Base-by-base conservation (phyloP, 2,329 filamentous ascomycete species). In the Epichloe typhina region DNA sequence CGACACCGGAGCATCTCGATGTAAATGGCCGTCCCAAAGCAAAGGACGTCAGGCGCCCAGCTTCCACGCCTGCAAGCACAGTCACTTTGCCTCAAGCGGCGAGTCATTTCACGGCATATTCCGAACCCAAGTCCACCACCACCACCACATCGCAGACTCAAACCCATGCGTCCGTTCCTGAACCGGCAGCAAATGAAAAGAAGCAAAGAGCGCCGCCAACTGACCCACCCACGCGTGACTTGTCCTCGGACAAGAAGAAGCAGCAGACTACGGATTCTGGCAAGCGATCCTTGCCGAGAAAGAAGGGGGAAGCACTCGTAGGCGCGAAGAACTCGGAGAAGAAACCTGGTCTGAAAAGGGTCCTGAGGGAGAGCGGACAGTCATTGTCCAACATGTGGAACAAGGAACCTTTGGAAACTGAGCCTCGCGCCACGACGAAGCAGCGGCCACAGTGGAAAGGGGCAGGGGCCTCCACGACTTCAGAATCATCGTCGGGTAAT, bases 291-390 rank as follows among this genome's bases (percentile, higher is more conserved):
- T 15, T 59, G 13, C 38, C 61, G 2, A 69, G 66, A 46, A 69
- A 50, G 40, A 66, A 62, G 53, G 41, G 11, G 8, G 55, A 66
- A 3, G 52, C 60, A 50, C 49, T 43, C 47, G 44, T 42, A 46
- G n/a, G 55, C 43, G 37, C 57, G 45, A 55, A 56, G 47, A 3
- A 46, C 46, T 4, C 55, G 49, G 50, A 66, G 53, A 58, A 61
- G 53, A 51, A 58, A 55, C 50, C 52, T 52, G 35, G 60, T 52
- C 44, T 61, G 51, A 72, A 74, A 37, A 72, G 73, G 50, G 77
- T 69, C 3, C 61, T 82, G n/a, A 75, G 68, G 50, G 76, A 74
- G 51, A 68, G 74, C 6, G 67, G 67, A 21, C 69, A 73, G 37
- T 67, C 70, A 1, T 59, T 79, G 6, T 69, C 73, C 0, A 74